A percentile compares a stretch with the other conserved stretches of the same genome.
These are phyloP conservation scores for Candida corydali DNA, from an alignment of 805 yeast genomes.

Conservation along the genomic window DNA sequence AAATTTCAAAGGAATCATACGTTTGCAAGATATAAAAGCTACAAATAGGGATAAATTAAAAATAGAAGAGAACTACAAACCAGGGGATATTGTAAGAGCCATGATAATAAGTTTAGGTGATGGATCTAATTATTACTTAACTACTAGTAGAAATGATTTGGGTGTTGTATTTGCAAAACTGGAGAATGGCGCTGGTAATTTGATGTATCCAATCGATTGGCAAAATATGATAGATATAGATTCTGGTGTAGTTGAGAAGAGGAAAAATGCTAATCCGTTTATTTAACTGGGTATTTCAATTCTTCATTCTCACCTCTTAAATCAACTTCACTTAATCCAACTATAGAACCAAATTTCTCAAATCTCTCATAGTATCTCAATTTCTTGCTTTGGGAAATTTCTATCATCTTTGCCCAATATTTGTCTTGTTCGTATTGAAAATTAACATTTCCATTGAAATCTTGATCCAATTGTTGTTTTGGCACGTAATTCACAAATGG, in stretches of 20 bases:
- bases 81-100: conserved; percentile 92
- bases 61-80: conserved; percentile 72
- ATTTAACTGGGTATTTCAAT: conserved; percentile 19
- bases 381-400: conserved; percentile 57
- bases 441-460: conserved; percentile 81
- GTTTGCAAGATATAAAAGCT: conserved; percentile 85
- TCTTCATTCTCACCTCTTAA: conserved; percentile 48
- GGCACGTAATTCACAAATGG: conserved; percentile 86
- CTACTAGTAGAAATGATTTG: conserved; percentile 85
- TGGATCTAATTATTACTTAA: conserved; percentile 83
- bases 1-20: conserved; percentile 78
- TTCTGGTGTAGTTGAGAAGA: conserved; percentile 68
- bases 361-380: conserved; percentile 65
- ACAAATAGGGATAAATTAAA: conserved; percentile 88
- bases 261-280: conserved; percentile 93
- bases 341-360: conserved; percentile 59
- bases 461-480: conserved; percentile 70
- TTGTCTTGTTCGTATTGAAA: conserved; percentile 76
- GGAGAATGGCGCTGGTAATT: conserved; percentile 62
- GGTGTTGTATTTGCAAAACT: conserved; percentile 90
- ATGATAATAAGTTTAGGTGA: conserved; percentile 85
- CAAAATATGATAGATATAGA: conserved; percentile 81
- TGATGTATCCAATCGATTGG: conserved; percentile 92
- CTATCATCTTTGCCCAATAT: conserved; percentile 73
- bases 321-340: conserved; percentile 80